Percentiles rank a stretch among this genome's conserved stretches.
Conservation (phyloP, 345 rosid genomes). For the Noccaea bulbosa region DNA sequence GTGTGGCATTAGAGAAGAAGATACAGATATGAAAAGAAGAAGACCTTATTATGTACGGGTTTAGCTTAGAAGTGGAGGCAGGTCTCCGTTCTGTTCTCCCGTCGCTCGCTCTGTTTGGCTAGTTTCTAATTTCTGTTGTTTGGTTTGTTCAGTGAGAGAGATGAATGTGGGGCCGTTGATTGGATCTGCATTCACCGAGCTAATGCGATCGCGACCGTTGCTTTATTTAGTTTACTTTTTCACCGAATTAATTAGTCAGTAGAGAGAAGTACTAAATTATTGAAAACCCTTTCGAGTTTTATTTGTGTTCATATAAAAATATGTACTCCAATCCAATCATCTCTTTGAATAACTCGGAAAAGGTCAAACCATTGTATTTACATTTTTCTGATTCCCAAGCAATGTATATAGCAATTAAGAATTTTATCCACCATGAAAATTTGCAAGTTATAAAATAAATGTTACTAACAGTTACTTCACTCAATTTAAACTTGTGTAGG, state of each 20-base stretch:
- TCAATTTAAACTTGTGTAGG: neutral
- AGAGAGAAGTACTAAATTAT: neutral
- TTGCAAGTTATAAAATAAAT: neutral
- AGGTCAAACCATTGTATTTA: slow-evolving; percentile 11
- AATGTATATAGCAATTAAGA: neutral
- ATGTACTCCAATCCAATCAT: neutral
- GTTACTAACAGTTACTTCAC: neutral
- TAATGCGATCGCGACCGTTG: slow-evolving; percentile 63
- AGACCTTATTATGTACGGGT: slow-evolving; percentile 2
- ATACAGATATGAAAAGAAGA: neutral
- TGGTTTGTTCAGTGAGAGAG: slow-evolving; percentile 36
- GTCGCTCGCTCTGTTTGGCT: slow-evolving; percentile 36
- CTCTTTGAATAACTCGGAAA: slow-evolving; percentile 26
- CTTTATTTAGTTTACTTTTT: slow-evolving; percentile 40
- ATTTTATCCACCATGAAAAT: neutral
- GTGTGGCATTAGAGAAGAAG: neutral
- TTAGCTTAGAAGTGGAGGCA: slow-evolving; percentile 47
- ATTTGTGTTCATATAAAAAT: too few species aligned
- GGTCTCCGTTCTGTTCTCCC: slow-evolving; percentile 47
- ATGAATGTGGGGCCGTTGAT: slow-evolving; percentile 62
- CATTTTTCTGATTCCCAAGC: slow-evolving; percentile 8
- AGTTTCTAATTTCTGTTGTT: slow-evolving; percentile 43
- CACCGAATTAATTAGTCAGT: neutral
- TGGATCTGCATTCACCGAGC: slow-evolving; percentile 54
- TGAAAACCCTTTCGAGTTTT: too few species aligned